Evolutionary conservation across 495 filamentous ascomycete genomes (phyloP).

Genomic region (Annulohypoxylon moriforme): DNA sequence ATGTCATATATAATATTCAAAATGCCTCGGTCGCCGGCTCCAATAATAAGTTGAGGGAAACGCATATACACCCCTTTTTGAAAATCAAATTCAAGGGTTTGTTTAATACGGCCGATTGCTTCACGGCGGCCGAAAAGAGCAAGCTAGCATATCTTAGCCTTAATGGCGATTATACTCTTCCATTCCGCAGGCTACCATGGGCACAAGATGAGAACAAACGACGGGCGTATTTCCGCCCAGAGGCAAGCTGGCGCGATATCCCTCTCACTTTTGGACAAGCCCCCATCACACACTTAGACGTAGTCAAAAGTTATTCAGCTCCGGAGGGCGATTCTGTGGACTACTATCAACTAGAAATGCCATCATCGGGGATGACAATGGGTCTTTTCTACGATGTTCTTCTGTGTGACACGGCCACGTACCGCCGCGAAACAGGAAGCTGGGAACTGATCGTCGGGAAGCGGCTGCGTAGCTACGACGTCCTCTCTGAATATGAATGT

Average conservation of each 20-base stretch:
- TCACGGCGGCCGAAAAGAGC: conserved; percentile 28
- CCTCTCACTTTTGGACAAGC: conserved; percentile 43
- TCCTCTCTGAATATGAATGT: conserved; percentile 33
- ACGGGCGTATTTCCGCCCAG: conserved; percentile 31
- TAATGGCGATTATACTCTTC: conserved; percentile 40
- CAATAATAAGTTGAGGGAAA: neutral
- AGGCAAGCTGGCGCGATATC: conserved; percentile 42
- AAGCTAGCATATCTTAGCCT: conserved; percentile 29
- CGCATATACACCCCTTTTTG: conserved; percentile 33
- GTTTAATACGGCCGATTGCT: conserved; percentile 41
- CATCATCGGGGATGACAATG: conserved; percentile 41
- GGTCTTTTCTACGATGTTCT: conserved; percentile 42
- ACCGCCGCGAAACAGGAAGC: conserved; percentile 39
- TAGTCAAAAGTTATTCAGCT: conserved; percentile 37
- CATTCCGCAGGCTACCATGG: conserved; percentile 44
- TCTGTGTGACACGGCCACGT: conserved; percentile 42
- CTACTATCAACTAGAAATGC: conserved; percentile 42
- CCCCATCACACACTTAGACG: conserved; percentile 38
- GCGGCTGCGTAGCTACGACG: conserved; percentile 33
- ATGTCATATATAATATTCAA: conserved; percentile 27
- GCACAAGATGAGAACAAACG: conserved; percentile 11
- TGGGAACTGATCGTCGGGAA: conserved; percentile 36
- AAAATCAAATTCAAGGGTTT: conserved; percentile 36
- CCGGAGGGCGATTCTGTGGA: conserved; percentile 22
- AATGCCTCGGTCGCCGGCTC: neutral